Base-by-base conservation (phyloP, 176 grass and related monocot species). In the Saccharum spontaneum region DNA sequence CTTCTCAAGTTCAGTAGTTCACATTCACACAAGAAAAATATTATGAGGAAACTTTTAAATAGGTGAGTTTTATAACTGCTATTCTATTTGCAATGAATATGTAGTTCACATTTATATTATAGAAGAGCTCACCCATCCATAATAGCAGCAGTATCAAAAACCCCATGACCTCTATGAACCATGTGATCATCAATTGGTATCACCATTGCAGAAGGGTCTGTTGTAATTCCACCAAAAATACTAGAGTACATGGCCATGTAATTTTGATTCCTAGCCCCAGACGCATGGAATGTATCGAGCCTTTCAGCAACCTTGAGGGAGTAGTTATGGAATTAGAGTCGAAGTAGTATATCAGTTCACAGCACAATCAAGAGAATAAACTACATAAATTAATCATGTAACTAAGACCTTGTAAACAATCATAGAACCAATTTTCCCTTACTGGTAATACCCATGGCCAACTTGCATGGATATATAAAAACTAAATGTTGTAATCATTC, bases 201-300 rank as follows among this genome's bases (percentile, higher is more conserved):
- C 72, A 98, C 93, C 96, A 98, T 95, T 54, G 91, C 91, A 24
- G 87, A 83, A 36, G 89, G 96, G 81, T 93, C 50, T 24, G 83
- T 90, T 62, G 87, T 95, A 52, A 98, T 93, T 79, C 96, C 96
- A 70, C 93, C 96, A 88, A 93, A 61, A 73, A 95, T 84, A 80
- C 93, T 98, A 20, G 96, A 98, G 77, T 95, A 95, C 96, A 98
- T 98, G 40, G 96, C 96, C 67, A 77, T 90, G 85, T 98, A 98
- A 39, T 88, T 90, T 85, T 95, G 87, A 67, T 93, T 95, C 69
- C 93, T 90, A 40, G 69, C 63, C 31, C 86, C 90, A 64, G 76
- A 92, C n/a, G 36, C 76, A 84, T 95, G 90, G 93, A 91, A 93
- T 30, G 81, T 68, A 52, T 85, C 61, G 65, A 95, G 90, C 80